Percentiles rank a stretch among this genome's conserved stretches.
Evolutionary conservation across 2,329 filamentous ascomycete species (phyloP).

Genomic region (Paraphoma chrysanthemicola): DNA sequence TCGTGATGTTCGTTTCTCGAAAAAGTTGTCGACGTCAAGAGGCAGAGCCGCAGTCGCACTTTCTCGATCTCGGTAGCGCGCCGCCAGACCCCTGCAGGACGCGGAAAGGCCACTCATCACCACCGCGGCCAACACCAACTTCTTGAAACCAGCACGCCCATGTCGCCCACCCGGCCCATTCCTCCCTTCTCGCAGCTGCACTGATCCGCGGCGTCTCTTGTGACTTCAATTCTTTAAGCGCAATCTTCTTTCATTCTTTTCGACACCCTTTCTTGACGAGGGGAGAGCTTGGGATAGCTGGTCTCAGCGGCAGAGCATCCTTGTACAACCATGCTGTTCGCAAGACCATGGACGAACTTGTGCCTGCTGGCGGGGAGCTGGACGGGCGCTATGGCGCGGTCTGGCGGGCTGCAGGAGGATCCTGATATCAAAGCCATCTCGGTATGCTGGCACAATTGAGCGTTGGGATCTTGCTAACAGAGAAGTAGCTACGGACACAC

Average conservation of each 20-base stretch:
- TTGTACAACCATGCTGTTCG: slow-evolving; percentile 42
- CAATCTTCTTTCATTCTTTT: slow-evolving; percentile 39
- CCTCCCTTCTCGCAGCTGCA: slow-evolving; percentile 32
- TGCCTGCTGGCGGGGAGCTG: slow-evolving; percentile 48
- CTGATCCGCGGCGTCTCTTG: slow-evolving; percentile 9
- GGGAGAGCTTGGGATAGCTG: slow-evolving; percentile 19
- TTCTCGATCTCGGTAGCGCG: slow-evolving; percentile 21
- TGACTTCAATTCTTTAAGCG: slow-evolving; percentile 32
- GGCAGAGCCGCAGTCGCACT: slow-evolving; percentile 15
- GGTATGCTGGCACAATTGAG: slow-evolving; percentile 54
- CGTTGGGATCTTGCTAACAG: slow-evolving; percentile 25
- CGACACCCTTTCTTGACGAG: slow-evolving; percentile 4
- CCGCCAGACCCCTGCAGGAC: slow-evolving; percentile 29
- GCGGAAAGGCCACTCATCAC: slow-evolving; percentile 44
- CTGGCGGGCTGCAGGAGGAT: slow-evolving; percentile 43
- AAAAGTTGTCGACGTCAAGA: slow-evolving; percentile 43
- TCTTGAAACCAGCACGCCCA: slow-evolving; percentile 16
- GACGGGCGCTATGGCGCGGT: slow-evolving; percentile 33
- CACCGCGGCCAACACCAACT: slow-evolving; percentile 15
- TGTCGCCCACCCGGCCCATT: slow-evolving; percentile 33
- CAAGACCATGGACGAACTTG: slow-evolving; percentile 44
- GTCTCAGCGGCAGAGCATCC: slow-evolving; percentile 17
- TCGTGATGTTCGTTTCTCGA: slow-evolving; percentile 9
- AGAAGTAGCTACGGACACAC: slow-evolving; percentile 78
- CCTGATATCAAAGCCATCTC: slow-evolving; percentile 69